These are phyloP conservation scores for Eutrema heterophyllum DNA, from an alignment of 345 rosid species.

Conservation along the genomic window DNA sequence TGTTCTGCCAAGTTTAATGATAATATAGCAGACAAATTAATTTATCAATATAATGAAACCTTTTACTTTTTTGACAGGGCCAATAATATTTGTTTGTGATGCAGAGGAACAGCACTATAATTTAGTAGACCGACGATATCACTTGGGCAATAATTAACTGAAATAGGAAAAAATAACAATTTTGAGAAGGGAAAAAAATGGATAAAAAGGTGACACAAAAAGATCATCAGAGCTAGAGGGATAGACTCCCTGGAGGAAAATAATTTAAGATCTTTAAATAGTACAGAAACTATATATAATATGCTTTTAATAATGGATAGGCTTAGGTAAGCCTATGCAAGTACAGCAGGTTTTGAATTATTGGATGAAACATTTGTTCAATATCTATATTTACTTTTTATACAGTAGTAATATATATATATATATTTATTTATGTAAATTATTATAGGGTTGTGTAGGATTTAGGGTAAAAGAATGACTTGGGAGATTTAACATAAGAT, in stretches of 20 bases:
- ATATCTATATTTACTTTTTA: background rate
- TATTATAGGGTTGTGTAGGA: slow-evolving; percentile 13
- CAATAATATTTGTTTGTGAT: slow-evolving; percentile 17
- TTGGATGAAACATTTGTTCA: slow-evolving; percentile 25
- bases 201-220: slow-evolving; percentile 12
- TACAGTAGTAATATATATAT: background rate
- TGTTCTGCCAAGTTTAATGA: background rate
- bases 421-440: background rate
- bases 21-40: background rate
- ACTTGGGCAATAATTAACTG: slow-evolving; percentile 27
- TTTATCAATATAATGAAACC: background rate
- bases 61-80: background rate
- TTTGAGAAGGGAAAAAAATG: background rate
- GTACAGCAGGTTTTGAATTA: slow-evolving; percentile 32
- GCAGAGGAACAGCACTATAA: slow-evolving; percentile 21
- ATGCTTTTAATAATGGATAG: slow-evolving; percentile 28
- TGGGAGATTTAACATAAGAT: slow-evolving; percentile 34
- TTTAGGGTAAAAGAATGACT: slow-evolving; percentile 31
- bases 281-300: slow-evolving; percentile 11
- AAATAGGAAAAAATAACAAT: slow-evolving; percentile 16
- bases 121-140: slow-evolving; percentile 27
- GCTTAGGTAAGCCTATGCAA: slow-evolving; percentile 32
- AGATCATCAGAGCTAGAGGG: slow-evolving; percentile 23
- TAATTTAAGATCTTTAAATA: slow-evolving; percentile 4
- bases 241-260: slow-evolving; percentile 16